Percentiles rank a stretch among this genome's conserved stretches.
These are phyloP conservation scores for Podila minutissima DNA, from an alignment of 192 early-diverging fungal species.

Conservation along the genomic window DNA sequence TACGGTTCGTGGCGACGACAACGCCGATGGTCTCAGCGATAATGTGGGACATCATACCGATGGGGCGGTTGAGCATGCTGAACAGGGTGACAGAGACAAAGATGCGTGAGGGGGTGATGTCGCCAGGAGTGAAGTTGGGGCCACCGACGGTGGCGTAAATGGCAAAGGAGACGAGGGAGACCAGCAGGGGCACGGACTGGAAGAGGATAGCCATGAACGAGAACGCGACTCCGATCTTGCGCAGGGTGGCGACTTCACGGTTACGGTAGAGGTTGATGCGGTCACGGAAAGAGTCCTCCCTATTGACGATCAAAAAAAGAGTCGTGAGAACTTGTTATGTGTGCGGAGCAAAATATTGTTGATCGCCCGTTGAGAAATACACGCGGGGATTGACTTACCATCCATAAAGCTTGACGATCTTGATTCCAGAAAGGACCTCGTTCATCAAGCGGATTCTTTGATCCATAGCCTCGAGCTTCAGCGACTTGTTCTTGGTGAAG, in stretches of 20 bases:
- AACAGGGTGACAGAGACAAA: slow-evolving; percentile 41
- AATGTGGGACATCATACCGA: slow-evolving; percentile 33
- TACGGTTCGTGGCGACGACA: slow-evolving; percentile 25
- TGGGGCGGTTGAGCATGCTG: slow-evolving; percentile 30
- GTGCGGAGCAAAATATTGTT: background rate
- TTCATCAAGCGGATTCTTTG: slow-evolving; percentile 51
- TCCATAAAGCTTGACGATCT: slow-evolving; percentile 56
- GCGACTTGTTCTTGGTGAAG: slow-evolving; percentile 35
- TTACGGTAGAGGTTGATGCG: slow-evolving; percentile 29
- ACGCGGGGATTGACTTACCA: slow-evolving; percentile 6
- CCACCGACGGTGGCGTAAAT: slow-evolving; percentile 37
- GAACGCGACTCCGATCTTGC: slow-evolving; percentile 43
- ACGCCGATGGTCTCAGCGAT: slow-evolving; percentile 30
- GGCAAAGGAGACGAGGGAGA: slow-evolving; percentile 30
- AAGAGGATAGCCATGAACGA: slow-evolving; percentile 50
- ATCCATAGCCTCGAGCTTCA: slow-evolving; percentile 51
- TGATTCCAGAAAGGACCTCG: slow-evolving; percentile 50
- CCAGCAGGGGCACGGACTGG: slow-evolving; percentile 29
- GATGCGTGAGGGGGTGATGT: slow-evolving; percentile 20
- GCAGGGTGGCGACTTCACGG: slow-evolving; percentile 37
- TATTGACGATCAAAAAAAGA: background rate
- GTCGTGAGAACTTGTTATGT: background rate
- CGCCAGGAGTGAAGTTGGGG: slow-evolving; percentile 19
- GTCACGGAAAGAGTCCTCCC: slow-evolving; percentile 36
- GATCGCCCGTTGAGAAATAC: background rate